Evolutionary conservation across 768 basidiomycete genomes (phyloP).

Genomic region (Rhizopogon rudus): DNA sequence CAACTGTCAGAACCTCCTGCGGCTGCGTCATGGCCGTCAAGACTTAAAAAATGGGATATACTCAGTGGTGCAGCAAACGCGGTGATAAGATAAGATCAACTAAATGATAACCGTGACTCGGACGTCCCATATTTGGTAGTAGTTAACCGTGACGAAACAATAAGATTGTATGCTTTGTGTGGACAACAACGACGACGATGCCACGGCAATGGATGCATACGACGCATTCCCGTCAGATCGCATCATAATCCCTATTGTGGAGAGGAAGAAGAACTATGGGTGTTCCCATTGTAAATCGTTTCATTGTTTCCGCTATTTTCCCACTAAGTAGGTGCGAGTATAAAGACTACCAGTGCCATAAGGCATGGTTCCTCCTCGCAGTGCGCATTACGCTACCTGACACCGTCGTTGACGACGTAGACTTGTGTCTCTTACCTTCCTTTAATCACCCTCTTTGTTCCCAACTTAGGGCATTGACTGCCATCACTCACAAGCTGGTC

Average conservation of each 20-base stretch:
- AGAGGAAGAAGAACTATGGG: neutral
- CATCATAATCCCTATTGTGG: constrained; percentile 7
- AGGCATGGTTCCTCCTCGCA: neutral
- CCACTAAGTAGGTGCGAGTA: constrained; percentile 4
- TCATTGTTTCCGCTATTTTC: constrained; percentile 15
- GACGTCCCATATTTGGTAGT: too few species aligned
- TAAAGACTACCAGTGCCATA: constrained; percentile 8
- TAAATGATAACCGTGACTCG: neutral
- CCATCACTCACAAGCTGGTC: constrained; percentile 8
- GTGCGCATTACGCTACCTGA: neutral
- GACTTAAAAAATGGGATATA: neutral
- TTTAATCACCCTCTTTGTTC: constrained; percentile 10
- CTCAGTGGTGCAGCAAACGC: too few species aligned
- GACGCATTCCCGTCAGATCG: neutral
- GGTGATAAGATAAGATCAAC: neutral
- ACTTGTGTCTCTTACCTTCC: constrained; percentile 24
- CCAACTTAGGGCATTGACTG: constrained; percentile 19
- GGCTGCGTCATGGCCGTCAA: constrained; percentile 1
- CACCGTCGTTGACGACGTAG: constrained; percentile 4
- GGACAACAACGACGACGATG: neutral
- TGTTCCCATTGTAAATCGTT: constrained; percentile 4
- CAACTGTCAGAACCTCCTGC: constrained; percentile 34
- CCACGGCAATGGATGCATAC: neutral
- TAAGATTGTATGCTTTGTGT: too few species aligned
- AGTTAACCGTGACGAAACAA: too few species aligned